Evolutionary conservation across 2,329 filamentous ascomycete genomes (phyloP), one percentile per base, ranked within the genome.

Genomic region (Scolecobasidium constrictum): DNA sequence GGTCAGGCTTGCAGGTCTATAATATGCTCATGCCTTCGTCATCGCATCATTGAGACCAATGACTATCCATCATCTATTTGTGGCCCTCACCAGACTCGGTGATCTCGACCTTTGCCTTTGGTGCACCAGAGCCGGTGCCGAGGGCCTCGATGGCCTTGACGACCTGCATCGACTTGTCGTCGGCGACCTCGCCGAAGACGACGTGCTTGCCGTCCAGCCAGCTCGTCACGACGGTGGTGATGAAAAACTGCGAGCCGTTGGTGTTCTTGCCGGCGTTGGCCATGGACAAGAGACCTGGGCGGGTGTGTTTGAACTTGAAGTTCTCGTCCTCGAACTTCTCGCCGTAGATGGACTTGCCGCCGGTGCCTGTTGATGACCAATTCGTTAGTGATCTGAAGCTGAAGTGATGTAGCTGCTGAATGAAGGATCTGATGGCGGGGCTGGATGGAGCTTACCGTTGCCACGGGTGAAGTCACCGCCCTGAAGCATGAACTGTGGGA

Each of bases 191-290:
- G 42, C 42, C 42, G 23, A 44, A 44, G 35, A 87, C 83, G 65
- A 87, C 83, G 73, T 92, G 85, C 64, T 82, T 81, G 59, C 77
- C 77, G 63, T 92, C 75, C 53, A 92, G 73, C 77, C 77, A 81
- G 48, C 65, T 68, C 57, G 77, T 80, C 51, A 74, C 68, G 56
- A 77, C 74, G 56, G 77, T 81, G 61, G 78, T 83, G 66, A 81
- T 70, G 70, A 81, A 82, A 70, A 83, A 82, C 63, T 82, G 78
- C 47, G 77, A 81, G 59, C 73, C 26, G 26, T 31, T 31, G 9
- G 90, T 96, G 82, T 96, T 94, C 60, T 83, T 83, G 55, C 86
- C 86, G 56, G 87, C 84, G 69, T 94, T 94, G 64, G 86, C 86
- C 86, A 94, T 94, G 68, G 86, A 94, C 53, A 94, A 75, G 55